Conservation (phyloP, 2,329 filamentous ascomycete genomes). For the Fusarium napiforme region DNA sequence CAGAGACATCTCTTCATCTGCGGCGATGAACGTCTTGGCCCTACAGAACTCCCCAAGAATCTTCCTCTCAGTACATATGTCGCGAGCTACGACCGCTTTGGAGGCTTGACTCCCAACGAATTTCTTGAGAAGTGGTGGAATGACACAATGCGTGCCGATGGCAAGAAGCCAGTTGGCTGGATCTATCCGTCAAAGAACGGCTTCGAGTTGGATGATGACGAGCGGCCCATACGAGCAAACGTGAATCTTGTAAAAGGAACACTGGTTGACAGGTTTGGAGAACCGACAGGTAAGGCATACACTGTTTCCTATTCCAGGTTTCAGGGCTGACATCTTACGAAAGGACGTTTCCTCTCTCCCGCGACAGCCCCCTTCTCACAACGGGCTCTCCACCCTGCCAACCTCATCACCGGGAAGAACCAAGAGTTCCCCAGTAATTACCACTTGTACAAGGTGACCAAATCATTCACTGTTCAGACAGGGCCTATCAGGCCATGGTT, state of each 20-base stretch:
- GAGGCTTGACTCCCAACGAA: slow-evolving; percentile 8
- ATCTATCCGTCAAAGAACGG: slow-evolving; percentile 37
- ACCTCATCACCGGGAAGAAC: slow-evolving; percentile 2
- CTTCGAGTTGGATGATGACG: slow-evolving; percentile 52
- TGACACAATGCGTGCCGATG: neutral
- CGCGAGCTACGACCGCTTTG: slow-evolving; percentile 26
- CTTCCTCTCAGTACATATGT: slow-evolving; percentile 23
- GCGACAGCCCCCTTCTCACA: slow-evolving; percentile 27
- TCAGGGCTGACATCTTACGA: neutral
- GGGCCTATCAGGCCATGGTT: slow-evolving; percentile 33
- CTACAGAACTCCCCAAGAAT: slow-evolving; percentile 5
- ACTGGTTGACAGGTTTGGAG: slow-evolving; percentile 60
- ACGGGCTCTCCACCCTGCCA: slow-evolving; percentile 22
- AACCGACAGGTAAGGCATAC: neutral
- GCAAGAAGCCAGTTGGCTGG: neutral
- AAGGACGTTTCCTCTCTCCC: slow-evolving; percentile 28
- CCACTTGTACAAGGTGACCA: slow-evolving; percentile 17
- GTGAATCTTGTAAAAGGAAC: slow-evolving; percentile 53
- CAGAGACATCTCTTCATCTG: slow-evolving; percentile 2
- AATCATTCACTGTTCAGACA: slow-evolving; percentile 18
- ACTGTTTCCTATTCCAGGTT: rapidly evolving
- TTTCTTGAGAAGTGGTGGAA: slow-evolving; percentile 30
- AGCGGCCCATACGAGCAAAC: slow-evolving; percentile 53
- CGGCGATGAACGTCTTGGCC: slow-evolving; percentile 23
- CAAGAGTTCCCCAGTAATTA: slow-evolving; percentile 29